A percentile compares a stretch with the other conserved stretches of the same genome.
phyloP scores from a whole-genome alignment of 495 filamentous ascomycete species.

The Penicillium ucsense region DNA sequence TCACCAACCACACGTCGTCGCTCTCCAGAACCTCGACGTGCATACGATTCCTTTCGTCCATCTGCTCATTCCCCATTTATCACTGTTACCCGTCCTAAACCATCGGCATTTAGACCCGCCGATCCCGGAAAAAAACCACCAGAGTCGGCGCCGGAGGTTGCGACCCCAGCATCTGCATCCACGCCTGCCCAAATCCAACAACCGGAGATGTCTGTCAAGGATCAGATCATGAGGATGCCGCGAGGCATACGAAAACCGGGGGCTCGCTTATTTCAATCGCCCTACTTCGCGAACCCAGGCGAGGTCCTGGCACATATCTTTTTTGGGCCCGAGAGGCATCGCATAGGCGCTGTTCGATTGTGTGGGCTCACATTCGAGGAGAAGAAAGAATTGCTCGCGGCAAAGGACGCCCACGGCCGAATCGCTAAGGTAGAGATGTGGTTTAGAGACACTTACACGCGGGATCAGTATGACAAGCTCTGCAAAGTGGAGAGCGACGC shows the following conservation, averaged over 20 bases:
- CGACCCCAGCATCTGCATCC: no score
- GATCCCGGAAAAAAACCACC: not conserved
- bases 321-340: slow-evolving; percentile 26
- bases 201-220: not conserved
- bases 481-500: not conserved
- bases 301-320: slow-evolving; percentile 21
- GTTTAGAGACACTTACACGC: slow-evolving; percentile 31
- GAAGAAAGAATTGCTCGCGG: slow-evolving; percentile 10
- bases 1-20: not conserved
- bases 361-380: slow-evolving; percentile 19
- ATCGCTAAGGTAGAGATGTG: slow-evolving; percentile 19
- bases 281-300: slow-evolving; percentile 11
- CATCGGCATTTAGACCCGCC: not conserved
- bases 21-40: not conserved
- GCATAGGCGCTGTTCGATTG: slow-evolving; percentile 29
- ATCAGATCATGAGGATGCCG: slow-evolving; percentile 7
- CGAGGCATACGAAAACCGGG: not conserved
- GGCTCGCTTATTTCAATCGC: no score
- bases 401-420: not conserved
- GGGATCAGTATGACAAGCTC: slow-evolving; percentile 19
- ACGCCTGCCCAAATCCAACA: no score
- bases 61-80: not conserved
- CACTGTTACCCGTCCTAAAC: not conserved
- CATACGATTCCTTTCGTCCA: not conserved
- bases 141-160: not conserved